phyloP scores from a whole-genome alignment of 768 basidiomycete species.

The Cystofilobasidium bisporidii region DNA sequence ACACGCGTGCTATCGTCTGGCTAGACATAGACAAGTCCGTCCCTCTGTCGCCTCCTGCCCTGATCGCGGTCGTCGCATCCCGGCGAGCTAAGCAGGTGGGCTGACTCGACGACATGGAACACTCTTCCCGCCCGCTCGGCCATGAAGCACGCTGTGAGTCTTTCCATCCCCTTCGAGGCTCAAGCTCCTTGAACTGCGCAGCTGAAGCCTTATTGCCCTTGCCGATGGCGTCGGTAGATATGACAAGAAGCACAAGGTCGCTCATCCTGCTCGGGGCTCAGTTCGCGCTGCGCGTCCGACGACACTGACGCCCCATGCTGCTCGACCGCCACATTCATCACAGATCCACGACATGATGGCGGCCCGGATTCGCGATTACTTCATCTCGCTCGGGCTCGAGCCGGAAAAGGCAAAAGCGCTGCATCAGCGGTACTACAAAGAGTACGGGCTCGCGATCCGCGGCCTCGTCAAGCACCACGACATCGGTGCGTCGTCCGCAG shows the following conservation, averaged over 20 bases:
- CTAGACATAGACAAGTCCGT: slow-evolving; percentile 87
- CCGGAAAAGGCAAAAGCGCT: background rate
- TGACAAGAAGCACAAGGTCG: background rate
- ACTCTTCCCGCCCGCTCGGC: too few species aligned
- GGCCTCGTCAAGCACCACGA: slow-evolving; percentile 67
- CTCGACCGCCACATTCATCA: slow-evolving; percentile 46
- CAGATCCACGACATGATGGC: slow-evolving; percentile 47
- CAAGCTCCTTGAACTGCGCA: too few species aligned
- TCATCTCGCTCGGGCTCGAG: slow-evolving; percentile 5
- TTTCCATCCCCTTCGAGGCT: too few species aligned
- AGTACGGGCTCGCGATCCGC: slow-evolving; percentile 73
- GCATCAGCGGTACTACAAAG: slow-evolving; percentile 48
- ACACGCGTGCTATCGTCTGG: slow-evolving; percentile 59
- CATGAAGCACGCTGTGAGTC: background rate
- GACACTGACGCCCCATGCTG: too few species aligned
- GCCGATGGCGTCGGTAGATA: background rate
- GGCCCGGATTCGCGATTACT: slow-evolving; percentile 7
- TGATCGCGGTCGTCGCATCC: too few species aligned
- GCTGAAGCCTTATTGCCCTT: too few species aligned
- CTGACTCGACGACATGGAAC: too few species aligned
- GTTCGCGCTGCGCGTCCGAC: slow-evolving; percentile 69
- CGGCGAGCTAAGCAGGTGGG: too few species aligned
- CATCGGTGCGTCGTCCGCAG: slow-evolving; percentile 48
- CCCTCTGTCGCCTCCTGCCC: slow-evolving; percentile 54
- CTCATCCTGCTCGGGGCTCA: slow-evolving; percentile 54